Percentiles rank a stretch among this genome's conserved stretches.
These are phyloP conservation scores for Esteya vermicola DNA, from an alignment of 2,329 filamentous ascomycete species.

Conservation along the genomic window DNA sequence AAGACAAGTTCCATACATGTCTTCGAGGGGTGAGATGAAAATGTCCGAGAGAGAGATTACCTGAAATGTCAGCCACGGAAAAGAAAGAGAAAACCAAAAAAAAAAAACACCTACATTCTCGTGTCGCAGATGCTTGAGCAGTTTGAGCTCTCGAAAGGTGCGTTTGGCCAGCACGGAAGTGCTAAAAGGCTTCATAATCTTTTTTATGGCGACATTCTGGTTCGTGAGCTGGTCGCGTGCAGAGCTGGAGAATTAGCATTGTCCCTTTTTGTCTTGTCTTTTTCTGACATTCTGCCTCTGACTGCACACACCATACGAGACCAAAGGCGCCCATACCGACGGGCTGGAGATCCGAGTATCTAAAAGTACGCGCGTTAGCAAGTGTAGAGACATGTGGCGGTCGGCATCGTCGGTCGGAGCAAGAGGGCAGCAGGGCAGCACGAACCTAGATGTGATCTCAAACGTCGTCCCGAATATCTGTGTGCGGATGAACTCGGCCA, in stretches of 20 bases:
- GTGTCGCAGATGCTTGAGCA: slow-evolving; percentile 90
- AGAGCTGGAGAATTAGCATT: slow-evolving; percentile 66
- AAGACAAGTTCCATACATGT: slow-evolving; percentile 56
- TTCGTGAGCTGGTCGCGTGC: slow-evolving; percentile 95
- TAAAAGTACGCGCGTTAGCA: slow-evolving; percentile 19
- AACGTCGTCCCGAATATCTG: slow-evolving; percentile 99
- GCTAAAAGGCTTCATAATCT: slow-evolving; percentile 99
- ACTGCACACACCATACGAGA: slow-evolving; percentile 62
- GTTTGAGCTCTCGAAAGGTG: slow-evolving; percentile 93
- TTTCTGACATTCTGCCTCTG: neutral
- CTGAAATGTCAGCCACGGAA: slow-evolving; percentile 29
- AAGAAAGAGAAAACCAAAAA: neutral
- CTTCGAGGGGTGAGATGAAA: slow-evolving; percentile 96
- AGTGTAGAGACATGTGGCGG: neutral
- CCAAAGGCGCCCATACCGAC: slow-evolving; percentile 99
- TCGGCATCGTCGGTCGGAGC: neutral
- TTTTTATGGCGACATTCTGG: slow-evolving; percentile 96
- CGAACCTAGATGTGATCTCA: slow-evolving; percentile 94
- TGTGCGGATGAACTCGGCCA: slow-evolving; percentile 98
- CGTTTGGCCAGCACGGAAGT: slow-evolving; percentile 96
- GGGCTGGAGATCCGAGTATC: slow-evolving; percentile 94
- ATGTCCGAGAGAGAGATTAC: slow-evolving; percentile 98
- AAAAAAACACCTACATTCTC: slow-evolving; percentile 57
- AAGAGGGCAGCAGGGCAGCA: neutral
- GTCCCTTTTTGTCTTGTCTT: no score